Evolutionary conservation across 371 early-diverging fungal genomes (phyloP), one percentile per base, ranked within the genome.

Genomic region (Syncephalastrum contaminatum): DNA sequence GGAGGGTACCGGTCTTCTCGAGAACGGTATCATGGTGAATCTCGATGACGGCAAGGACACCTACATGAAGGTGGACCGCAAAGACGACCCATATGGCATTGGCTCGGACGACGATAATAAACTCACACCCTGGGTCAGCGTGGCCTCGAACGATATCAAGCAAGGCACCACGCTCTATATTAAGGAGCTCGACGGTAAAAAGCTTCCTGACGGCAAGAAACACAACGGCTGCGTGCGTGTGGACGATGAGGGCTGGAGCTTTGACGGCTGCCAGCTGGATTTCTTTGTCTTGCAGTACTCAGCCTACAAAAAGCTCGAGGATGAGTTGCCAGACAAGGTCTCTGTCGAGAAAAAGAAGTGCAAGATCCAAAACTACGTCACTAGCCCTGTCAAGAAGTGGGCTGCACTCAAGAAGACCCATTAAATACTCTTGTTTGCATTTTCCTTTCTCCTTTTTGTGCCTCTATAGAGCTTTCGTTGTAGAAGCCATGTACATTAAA

Each of bases 181-280:
- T 51, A 64, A 67, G 42, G 60, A 70, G 22, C 49, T 73, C 43
- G 66, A 73, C 42, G 73, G 73, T 13, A 14, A 56, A 6, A 53
- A 61, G 41, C 53, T 74, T 1, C 67, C 71, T 15, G 62, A 71
- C 43, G 71, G 75, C 42, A 63, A 63, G 50, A 58, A 49, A 4
- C 75, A 74, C 58, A 74, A 74, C 60, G 75, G 75, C 6, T 74
- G 75, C 57, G 75, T 74, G 13, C 63, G 69, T 42, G 75, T 74
- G 13, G 75, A 74, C 43, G 75, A 74, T 36, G 56, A 63, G 25
- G 68, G 71, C 1, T 74, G 75, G 75, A 63, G 63, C 36, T 66
- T 72, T 40, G 54, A 53, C 41, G 51, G 56, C 6, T 72, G 72
- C 51, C 69, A 68, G 42, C 30, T 72, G 14, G 72, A 72, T 50